phyloP scores from a whole-genome alignment of 2,329 filamentous ascomycete genomes.

The Microascus cirrosus region DNA sequence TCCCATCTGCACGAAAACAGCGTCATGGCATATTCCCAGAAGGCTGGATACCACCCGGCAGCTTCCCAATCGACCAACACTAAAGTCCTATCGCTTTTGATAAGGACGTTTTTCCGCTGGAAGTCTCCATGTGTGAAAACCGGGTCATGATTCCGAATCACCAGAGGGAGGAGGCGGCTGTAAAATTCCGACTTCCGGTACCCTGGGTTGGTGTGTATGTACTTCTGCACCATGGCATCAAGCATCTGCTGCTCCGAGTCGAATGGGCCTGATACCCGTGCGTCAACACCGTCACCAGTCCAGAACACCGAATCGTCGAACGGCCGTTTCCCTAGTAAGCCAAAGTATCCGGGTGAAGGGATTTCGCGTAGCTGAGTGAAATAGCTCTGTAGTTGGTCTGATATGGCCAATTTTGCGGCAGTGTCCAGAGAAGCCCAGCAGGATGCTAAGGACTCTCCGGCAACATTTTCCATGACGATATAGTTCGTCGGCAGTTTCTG shows the following conservation, averaged over 20 bases:
- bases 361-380: slow-evolving; percentile 2
- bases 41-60: too few relatives aligned
- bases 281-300: neutral
- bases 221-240: neutral
- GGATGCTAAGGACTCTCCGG: neutral
- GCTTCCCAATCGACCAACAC: too few relatives aligned
- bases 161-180: too few relatives aligned
- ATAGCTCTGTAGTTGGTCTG: neutral
- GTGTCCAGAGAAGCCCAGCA: neutral
- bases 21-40: too few relatives aligned
- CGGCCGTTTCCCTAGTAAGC: neutral
- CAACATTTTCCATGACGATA: neutral
- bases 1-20: too few relatives aligned
- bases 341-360: slow-evolving; percentile 3
- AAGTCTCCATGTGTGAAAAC: too few relatives aligned
- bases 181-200: too few relatives aligned
- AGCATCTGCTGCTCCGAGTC: neutral
- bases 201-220: too few relatives aligned
- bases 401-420: neutral
- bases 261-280: neutral
- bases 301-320: neutral
- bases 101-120: too few relatives aligned
- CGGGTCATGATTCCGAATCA: too few relatives aligned
- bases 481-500: neutral
- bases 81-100: too few relatives aligned